A percentile compares a stretch with the other conserved stretches of the same genome.
These are phyloP conservation scores for Penicillium hordei DNA, from an alignment of 2,329 filamentous ascomycete species.

Conservation along the genomic window DNA sequence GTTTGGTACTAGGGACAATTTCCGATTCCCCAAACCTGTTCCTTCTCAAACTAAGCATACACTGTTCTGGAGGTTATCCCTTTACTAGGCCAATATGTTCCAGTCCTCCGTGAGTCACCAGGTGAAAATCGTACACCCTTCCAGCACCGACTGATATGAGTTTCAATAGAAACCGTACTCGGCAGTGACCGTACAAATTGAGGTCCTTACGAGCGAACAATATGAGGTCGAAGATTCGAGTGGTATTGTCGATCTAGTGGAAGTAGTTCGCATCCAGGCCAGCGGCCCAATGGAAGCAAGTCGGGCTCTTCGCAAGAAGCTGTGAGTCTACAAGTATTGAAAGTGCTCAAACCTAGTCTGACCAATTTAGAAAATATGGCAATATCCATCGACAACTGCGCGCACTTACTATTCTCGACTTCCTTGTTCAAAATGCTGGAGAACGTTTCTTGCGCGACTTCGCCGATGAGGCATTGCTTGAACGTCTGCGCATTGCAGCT, in stretches of 20 bases:
- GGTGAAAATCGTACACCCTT: neutral
- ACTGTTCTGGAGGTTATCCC: neutral
- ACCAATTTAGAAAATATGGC: slow-evolving; percentile 72
- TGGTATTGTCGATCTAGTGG: slow-evolving; percentile 89
- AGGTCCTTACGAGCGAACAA: slow-evolving; percentile 83
- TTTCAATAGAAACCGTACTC: slow-evolving; percentile 75
- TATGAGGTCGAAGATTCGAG: slow-evolving; percentile 89
- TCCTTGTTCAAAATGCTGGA: slow-evolving; percentile 91
- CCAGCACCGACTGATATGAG: slow-evolving; percentile 9
- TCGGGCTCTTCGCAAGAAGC: slow-evolving; percentile 90
- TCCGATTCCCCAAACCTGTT: neutral
- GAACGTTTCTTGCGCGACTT: slow-evolving; percentile 82
- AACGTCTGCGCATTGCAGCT: slow-evolving; percentile 83
- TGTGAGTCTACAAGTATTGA: slow-evolving; percentile 52
- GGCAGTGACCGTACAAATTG: slow-evolving; percentile 88
- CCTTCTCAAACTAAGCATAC: neutral
- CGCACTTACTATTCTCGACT: slow-evolving; percentile 84
- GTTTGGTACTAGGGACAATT: neutral
- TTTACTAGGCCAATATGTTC: slow-evolving; percentile 33
- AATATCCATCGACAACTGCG: slow-evolving; percentile 89
- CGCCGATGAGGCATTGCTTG: slow-evolving; percentile 85
- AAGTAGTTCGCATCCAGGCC: slow-evolving; percentile 85
- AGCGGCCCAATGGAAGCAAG: slow-evolving; percentile 87
- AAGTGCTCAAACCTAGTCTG: slow-evolving; percentile 11
- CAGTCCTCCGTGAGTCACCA: slow-evolving; percentile 32